phyloP scores from a whole-genome alignment of 2,329 filamentous ascomycete species.

The Conoideocrella luteorostrata region DNA sequence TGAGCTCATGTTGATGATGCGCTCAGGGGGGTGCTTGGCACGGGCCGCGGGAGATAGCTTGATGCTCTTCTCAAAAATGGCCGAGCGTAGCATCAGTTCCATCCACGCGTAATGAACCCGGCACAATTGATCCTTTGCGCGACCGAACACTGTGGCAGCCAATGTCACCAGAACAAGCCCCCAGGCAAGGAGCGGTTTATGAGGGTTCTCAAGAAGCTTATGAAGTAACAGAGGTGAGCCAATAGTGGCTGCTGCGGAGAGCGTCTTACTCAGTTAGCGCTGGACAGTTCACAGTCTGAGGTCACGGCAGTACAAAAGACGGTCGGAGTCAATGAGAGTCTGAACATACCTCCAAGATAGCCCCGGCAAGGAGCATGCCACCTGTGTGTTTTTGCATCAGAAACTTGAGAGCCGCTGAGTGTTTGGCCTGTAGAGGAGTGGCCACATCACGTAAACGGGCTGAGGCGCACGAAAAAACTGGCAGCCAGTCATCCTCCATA shows the following conservation, averaged over 20 bases:
- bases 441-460: neutral
- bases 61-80: neutral
- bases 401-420: neutral
- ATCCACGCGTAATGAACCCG: neutral
- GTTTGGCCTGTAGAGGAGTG: neutral
- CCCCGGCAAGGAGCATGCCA: neutral
- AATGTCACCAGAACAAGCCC: neutral
- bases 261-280: neutral
- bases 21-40: neutral
- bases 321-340: neutral
- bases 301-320: too few species aligned
- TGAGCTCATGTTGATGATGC: neutral
- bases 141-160: neutral
- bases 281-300: too few species aligned
- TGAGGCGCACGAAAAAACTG: neutral
- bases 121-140: neutral
- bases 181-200: neutral
- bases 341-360: neutral
- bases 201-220: neutral
- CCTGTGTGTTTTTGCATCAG: neutral
- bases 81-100: neutral
- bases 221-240: neutral
- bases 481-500: neutral
- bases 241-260: neutral
- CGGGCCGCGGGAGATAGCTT: neutral